Base-by-base conservation (phyloP, 2,329 filamentous ascomycete species). In the Hypomyces rosellus region DNA sequence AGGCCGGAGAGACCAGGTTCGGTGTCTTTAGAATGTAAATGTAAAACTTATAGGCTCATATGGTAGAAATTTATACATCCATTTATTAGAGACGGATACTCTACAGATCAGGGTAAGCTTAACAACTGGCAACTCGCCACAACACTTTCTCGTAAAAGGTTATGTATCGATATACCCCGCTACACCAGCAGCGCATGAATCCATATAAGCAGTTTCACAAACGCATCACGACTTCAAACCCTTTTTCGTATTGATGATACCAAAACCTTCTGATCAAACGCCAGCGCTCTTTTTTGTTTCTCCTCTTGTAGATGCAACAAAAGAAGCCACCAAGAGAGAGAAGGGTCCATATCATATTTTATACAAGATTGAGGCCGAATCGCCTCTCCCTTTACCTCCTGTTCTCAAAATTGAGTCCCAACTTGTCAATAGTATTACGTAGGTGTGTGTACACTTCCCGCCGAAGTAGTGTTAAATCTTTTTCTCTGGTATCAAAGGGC, bases 1-100 rank as follows among this genome's bases (percentile, higher is more conserved):
- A 77, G 61, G 74, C 78, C 8, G 79, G 80, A 45, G 78, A 80
- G 54, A 87, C 82, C 16, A 84, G 77, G 65, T 92, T 89, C 70
- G 88, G 88, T 12, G 85, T 92, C 30, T 92, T 92, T 69, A 80
- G 88, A 61, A 92, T 92, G 88, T 92, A 80, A 59, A 53, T 30
- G 25, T 30, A 30, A 30, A 30, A 30, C 6, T 30, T 30, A 30
- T 30, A 30, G 25, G 6, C 25, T 11, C 25, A 30, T 30, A 30
- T 30, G 25, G 25, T 30, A 30, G 25, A 30, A 30, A 30, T 30
- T 30, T 30, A 30, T 30, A 11, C 25, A 30, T 30, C 25, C 9
- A 30, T 30, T 30, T 30, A 7, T 30, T 30, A 30, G 25, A 30
- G 25, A 30, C 25, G 4, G 6, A 30, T 11, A 30, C 25, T 11